These are phyloP conservation scores for Sclerotinia nivalis DNA, from an alignment of 2,329 filamentous ascomycete species.

Conservation along the genomic window DNA sequence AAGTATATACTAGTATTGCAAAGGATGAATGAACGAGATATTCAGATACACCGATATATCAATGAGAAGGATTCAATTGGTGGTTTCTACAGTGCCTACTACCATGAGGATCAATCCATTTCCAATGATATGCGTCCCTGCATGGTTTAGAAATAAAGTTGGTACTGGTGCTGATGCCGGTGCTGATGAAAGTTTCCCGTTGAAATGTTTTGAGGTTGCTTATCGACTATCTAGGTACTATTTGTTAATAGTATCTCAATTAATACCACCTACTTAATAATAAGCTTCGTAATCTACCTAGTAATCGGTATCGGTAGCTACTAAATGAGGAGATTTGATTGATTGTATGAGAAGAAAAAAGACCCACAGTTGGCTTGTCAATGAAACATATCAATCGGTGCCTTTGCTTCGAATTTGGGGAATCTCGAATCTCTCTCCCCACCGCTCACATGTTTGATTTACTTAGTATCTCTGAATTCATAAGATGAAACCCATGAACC, in stretches of 20 bases:
- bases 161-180: background rate
- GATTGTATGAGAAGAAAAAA: background rate
- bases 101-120: background rate
- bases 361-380: background rate
- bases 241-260: background rate
- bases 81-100: too few species aligned
- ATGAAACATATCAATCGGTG: background rate
- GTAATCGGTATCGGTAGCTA: conserved; percentile 6
- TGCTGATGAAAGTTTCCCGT: background rate
- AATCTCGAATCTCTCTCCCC: background rate
- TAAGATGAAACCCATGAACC: background rate
- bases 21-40: too few species aligned
- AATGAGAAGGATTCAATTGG: too few species aligned
- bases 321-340: background rate
- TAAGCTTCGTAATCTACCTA: conserved; percentile 3
- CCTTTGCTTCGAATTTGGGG: too few species aligned
- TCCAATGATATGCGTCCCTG: conserved; percentile 7
- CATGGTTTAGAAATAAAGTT: conserved; percentile 2
- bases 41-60: too few species aligned
- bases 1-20: too few species aligned
- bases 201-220: too few species aligned
- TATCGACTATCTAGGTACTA: background rate
- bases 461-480: background rate
- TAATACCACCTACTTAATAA: background rate
- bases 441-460: too few species aligned